Conservation (phyloP, 495 filamentous ascomycete species). For the Penicillium silybi region DNA sequence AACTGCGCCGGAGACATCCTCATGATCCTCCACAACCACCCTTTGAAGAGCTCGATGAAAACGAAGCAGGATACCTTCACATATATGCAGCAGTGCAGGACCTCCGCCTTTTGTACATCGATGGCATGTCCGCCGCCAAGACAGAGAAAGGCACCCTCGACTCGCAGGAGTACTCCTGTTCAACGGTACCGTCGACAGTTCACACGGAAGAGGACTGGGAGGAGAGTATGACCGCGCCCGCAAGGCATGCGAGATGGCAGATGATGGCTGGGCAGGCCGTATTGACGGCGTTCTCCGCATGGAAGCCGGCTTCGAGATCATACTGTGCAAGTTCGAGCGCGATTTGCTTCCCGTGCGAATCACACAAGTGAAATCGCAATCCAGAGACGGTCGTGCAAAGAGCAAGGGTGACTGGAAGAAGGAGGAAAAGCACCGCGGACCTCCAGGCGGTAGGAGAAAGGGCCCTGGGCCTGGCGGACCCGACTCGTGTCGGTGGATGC, state of each 20-base stretch:
- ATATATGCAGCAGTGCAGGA: conserved; percentile 48
- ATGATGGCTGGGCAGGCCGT: conserved; percentile 41
- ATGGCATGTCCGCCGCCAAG: conserved; percentile 59
- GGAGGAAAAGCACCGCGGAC: background rate
- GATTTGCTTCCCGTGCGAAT: conserved; percentile 30
- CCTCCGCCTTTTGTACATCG: conserved; percentile 56
- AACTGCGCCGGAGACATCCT: conserved; percentile 15
- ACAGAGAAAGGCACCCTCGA: conserved; percentile 57
- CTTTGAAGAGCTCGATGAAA: conserved; percentile 5
- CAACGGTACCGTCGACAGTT: conserved; percentile 17
- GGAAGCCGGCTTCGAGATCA: conserved; percentile 68
- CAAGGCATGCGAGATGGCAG: conserved; percentile 46
- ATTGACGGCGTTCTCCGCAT: conserved; percentile 62
- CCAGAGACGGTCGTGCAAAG: background rate
- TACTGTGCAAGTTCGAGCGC: conserved; percentile 59
- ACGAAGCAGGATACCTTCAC: conserved; percentile 49
- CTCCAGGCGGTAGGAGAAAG: conserved; percentile 5
- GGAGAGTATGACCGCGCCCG: conserved; percentile 36
- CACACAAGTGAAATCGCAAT: conserved; percentile 19
- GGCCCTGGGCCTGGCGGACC: conserved; percentile 5
- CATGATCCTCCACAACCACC: background rate
- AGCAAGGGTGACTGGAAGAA: background rate
- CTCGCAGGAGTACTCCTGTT: conserved; percentile 54
- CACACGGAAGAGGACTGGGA: background rate
- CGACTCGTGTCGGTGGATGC: conserved; percentile 21